phyloP scores from a whole-genome alignment of 768 basidiomycete genomes.

The Suillus paluster region DNA sequence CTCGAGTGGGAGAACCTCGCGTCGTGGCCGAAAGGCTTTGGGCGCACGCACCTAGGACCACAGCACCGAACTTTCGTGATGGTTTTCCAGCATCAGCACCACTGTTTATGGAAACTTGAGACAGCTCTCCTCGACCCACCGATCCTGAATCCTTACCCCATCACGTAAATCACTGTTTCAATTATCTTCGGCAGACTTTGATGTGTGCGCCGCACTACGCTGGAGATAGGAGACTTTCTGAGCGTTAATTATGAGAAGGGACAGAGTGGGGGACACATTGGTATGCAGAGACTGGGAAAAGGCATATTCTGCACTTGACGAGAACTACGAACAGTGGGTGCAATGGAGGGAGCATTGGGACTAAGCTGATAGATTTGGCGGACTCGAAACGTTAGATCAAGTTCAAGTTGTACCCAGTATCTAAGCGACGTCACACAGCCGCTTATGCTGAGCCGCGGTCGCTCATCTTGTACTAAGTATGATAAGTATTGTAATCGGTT shows the following conservation, averaged over 20 bases:
- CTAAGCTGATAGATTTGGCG: neutral
- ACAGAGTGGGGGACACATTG: constrained; percentile 22
- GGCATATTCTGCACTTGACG: constrained; percentile 17
- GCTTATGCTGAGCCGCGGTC: too few species aligned
- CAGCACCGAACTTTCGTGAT: neutral
- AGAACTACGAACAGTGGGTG: constrained; percentile 2
- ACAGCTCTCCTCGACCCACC: neutral
- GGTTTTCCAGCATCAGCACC: neutral
- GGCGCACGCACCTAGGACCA: neutral
- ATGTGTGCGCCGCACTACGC: too few species aligned
- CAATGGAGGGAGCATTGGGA: neutral
- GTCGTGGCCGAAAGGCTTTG: neutral
- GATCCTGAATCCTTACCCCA: neutral
- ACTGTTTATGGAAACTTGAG: neutral
- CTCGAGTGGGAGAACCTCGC: neutral
- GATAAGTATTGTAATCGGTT: too few species aligned
- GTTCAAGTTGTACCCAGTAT: too few species aligned
- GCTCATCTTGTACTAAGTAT: too few species aligned
- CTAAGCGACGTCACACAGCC: too few species aligned
- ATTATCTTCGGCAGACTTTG: constrained; percentile 41
- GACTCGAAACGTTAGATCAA: too few species aligned
- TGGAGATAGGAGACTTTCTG: constrained; percentile 41
- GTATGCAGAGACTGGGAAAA: constrained; percentile 30
- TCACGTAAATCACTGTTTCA: constrained; percentile 42
- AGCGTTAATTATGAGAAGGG: constrained; percentile 26